A percentile compares a stretch with the other conserved stretches of the same genome.
These are phyloP conservation scores for Sugiyamaella qingdaonensis DNA, from an alignment of 805 yeast species.

Conservation along the genomic window DNA sequence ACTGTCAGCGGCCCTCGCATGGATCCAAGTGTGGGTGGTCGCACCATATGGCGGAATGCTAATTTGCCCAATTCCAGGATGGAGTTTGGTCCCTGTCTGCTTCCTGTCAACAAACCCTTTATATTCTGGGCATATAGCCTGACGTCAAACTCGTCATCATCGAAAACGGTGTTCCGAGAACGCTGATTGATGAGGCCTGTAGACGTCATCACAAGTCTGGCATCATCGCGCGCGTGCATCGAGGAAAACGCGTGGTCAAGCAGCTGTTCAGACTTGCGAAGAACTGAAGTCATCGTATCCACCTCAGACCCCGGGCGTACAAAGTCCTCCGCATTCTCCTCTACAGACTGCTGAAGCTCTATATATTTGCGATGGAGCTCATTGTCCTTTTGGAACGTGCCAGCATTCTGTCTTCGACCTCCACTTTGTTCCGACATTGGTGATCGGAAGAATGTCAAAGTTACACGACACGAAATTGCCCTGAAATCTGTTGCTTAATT, in stretches of 20 bases:
- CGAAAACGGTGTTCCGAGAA: conserved; percentile 1
- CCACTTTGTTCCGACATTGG: neutral
- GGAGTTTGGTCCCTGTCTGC: neutral
- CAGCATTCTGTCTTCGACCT: neutral
- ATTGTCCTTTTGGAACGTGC: neutral
- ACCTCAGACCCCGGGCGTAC: conserved; percentile 2
- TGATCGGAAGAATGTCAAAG: too few relatives aligned
- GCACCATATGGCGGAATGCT: conserved; percentile 31
- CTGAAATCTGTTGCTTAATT: neutral
- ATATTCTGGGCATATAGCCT: neutral
- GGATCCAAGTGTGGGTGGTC: conserved; percentile 53
- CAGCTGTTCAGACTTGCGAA: conserved; percentile 2
- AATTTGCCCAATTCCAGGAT: neutral
- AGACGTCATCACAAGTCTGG: conserved; percentile 3
- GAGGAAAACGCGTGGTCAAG: conserved; percentile 1
- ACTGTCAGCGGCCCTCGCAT: conserved; percentile 67
- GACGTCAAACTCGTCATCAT: conserved; percentile 1
- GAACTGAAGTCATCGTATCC: neutral
- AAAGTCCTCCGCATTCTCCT: conserved; percentile 4
- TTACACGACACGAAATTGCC: too few relatives aligned
- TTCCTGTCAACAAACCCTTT: conserved; percentile 2
- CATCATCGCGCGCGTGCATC: conserved; percentile 5
- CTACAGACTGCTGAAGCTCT: neutral
- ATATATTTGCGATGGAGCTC: conserved; percentile 2
- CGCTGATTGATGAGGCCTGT: conserved; percentile 5